These are phyloP conservation scores for Metschnikowia noctiluminum DNA, from an alignment of 805 yeast genomes.

Conservation along the genomic window DNA sequence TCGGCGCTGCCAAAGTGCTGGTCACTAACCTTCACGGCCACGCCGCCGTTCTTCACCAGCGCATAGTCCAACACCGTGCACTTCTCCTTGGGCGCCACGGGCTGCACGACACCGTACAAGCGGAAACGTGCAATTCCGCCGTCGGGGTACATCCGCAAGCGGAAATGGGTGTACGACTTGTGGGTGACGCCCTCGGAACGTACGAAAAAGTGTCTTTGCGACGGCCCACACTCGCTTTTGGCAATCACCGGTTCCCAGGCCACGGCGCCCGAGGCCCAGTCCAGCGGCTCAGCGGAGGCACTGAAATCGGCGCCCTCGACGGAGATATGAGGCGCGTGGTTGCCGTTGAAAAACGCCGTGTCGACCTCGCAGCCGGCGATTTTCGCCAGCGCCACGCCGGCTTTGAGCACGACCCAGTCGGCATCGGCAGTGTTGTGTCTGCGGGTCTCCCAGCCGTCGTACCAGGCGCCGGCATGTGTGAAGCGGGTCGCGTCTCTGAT, in stretches of 20 bases:
- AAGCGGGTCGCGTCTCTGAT: constrained; percentile 78
- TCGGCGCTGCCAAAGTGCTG: constrained; percentile 94
- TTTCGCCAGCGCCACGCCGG: constrained; percentile 81
- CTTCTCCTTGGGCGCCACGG: constrained; percentile 55
- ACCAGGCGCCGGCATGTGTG: constrained; percentile 91
- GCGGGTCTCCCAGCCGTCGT: constrained; percentile 98
- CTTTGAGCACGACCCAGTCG: constrained; percentile 81
- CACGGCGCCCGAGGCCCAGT: constrained; percentile 15
- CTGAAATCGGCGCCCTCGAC: constrained; percentile 60
- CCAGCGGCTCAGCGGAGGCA: background rate
- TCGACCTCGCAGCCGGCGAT: constrained; percentile 85
- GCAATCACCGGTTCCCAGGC: constrained; percentile 71
- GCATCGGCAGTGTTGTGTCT: constrained; percentile 82
- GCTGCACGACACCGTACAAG: constrained; percentile 77
- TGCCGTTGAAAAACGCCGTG: constrained; percentile 92
- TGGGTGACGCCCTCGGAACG: constrained; percentile 54
- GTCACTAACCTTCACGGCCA: constrained; percentile 77
- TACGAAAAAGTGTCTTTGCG: constrained; percentile 78
- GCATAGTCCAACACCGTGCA: constrained; percentile 65
- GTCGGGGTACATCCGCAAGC: constrained; percentile 92
- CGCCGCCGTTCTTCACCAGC: constrained; percentile 82
- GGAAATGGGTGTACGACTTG: constrained; percentile 68
- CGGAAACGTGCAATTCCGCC: constrained; percentile 97
- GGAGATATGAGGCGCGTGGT: constrained; percentile 87
- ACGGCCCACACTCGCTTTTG: constrained; percentile 82